Evolutionary conservation across 768 basidiomycete genomes (phyloP).

Genomic region (Mycena galericulata): DNA sequence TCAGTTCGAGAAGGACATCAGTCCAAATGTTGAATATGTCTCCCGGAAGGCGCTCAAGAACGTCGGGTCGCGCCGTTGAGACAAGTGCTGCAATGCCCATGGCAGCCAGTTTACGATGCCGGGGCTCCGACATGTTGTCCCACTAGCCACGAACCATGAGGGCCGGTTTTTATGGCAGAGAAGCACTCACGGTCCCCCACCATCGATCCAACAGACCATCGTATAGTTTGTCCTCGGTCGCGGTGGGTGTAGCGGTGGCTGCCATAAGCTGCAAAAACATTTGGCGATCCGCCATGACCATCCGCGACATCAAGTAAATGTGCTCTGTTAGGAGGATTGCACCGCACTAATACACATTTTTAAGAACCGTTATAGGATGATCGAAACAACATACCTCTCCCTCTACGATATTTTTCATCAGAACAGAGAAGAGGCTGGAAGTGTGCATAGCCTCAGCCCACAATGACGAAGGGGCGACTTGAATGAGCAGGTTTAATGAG

Average conservation of each 20-base stretch:
- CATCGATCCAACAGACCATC: constrained; percentile 81
- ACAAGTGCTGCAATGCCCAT: constrained; percentile 85
- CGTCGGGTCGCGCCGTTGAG: constrained; percentile 78
- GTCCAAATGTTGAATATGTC: constrained; percentile 91
- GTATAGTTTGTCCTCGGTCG: constrained; percentile 67
- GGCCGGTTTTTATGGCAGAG: not conserved
- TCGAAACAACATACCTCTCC: constrained; percentile 65
- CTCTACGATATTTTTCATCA: constrained; percentile 70
- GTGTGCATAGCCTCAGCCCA: constrained; percentile 84
- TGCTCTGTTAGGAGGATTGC: constrained; percentile 71
- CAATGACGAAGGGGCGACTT: constrained; percentile 67
- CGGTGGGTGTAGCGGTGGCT: constrained; percentile 63
- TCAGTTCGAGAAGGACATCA: constrained; percentile 89
- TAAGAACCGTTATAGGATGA: not conserved
- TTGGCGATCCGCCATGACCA: constrained; percentile 72
- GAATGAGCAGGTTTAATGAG: constrained; percentile 69
- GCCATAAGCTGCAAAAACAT: constrained; percentile 80
- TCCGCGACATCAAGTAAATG: constrained; percentile 80
- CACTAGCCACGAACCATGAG: constrained; percentile 61
- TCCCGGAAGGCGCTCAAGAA: constrained; percentile 74
- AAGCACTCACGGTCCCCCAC: constrained; percentile 77
- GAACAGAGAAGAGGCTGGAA: constrained; percentile 76
- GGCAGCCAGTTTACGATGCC: constrained; percentile 85
- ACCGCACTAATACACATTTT: constrained; percentile 46
- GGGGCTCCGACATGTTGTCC: constrained; percentile 90